phyloP scores from a whole-genome alignment of 805 yeast species.

The Teunomyces pallodes region DNA sequence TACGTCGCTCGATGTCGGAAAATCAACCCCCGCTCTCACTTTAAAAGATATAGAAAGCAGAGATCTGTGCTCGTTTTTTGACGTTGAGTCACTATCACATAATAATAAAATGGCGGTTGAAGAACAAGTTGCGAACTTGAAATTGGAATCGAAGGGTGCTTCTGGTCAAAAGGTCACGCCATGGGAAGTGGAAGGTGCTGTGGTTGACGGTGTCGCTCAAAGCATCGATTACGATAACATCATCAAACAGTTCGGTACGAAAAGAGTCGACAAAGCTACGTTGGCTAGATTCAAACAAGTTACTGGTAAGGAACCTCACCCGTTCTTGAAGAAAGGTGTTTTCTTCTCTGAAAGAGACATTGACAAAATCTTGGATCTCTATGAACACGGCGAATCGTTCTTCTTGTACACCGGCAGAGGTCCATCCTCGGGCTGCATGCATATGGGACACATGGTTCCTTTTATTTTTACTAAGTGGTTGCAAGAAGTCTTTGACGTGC shows the following conservation, averaged over 20 bases:
- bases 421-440: conserved; percentile 92
- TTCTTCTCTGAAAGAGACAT: conserved; percentile 92
- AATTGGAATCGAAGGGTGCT: conserved; percentile 8
- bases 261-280: conserved; percentile 63
- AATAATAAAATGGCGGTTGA: not conserved
- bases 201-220: conserved; percentile 89
- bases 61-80: too few relatives aligned
- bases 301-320: conserved; percentile 92
- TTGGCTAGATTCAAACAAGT: conserved; percentile 70
- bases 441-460: conserved; percentile 95
- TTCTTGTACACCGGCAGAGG: conserved; percentile 97
- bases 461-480: conserved; percentile 95
- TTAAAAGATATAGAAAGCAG: too few relatives aligned
- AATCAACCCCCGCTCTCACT: too few relatives aligned
- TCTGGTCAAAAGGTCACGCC: conserved; percentile 62
- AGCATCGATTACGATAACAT: conserved; percentile 90
- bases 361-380: conserved; percentile 71
- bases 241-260: conserved; percentile 85
- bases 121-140: conserved; percentile 1
- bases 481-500: conserved; percentile 96
- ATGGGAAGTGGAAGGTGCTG: conserved; percentile 99
- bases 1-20: too few relatives aligned
- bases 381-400: conserved; percentile 93
- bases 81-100: not conserved
- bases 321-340: conserved; percentile 82